Conservation (phyloP, 805 yeast species). For the Cyberlindnera amylophila region DNA sequence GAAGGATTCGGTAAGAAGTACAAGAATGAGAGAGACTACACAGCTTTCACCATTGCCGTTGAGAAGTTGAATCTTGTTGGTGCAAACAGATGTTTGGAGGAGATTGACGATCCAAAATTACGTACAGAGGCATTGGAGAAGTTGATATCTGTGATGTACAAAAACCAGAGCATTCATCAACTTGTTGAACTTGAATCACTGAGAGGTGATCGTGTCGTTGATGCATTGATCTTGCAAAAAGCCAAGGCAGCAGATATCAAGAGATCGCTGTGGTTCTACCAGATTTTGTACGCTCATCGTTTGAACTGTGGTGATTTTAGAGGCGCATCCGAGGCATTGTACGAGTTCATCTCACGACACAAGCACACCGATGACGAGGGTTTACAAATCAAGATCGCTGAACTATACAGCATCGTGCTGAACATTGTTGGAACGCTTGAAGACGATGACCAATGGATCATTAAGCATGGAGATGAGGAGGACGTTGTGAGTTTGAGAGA, state of each 20-base stretch:
- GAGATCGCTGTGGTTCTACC: slow-evolving; percentile 40
- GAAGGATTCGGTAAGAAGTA: slow-evolving; percentile 23
- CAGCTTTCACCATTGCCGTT: slow-evolving; percentile 29
- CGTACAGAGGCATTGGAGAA: slow-evolving; percentile 27
- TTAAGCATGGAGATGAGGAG: slow-evolving; percentile 24
- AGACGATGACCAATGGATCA: slow-evolving; percentile 40
- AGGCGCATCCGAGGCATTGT: slow-evolving; percentile 43
- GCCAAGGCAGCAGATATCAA: slow-evolving; percentile 29
- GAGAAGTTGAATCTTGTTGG: slow-evolving; percentile 28
- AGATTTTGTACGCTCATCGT: slow-evolving; percentile 50
- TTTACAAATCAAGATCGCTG: slow-evolving; percentile 23
- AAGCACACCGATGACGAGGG: slow-evolving; percentile 6
- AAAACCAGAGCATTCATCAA: slow-evolving; percentile 35
- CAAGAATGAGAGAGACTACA: slow-evolving; percentile 21
- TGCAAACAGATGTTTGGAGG: slow-evolving; percentile 34
- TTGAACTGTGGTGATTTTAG: slow-evolving; percentile 46
- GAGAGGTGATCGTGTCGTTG: slow-evolving; percentile 40
- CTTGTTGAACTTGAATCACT: slow-evolving; percentile 41
- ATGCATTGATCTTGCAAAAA: slow-evolving; percentile 34
- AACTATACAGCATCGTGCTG: slow-evolving; percentile 37
- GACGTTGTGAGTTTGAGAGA: slow-evolving; percentile 21
- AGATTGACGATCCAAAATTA: slow-evolving; percentile 17
- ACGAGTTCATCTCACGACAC: slow-evolving; percentile 35
- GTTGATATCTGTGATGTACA: slow-evolving; percentile 37
- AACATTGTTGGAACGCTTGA: slow-evolving; percentile 36